Conservation (phyloP, 352 stramenopile genomes). For the Paralagenidium karlingii region DNA sequence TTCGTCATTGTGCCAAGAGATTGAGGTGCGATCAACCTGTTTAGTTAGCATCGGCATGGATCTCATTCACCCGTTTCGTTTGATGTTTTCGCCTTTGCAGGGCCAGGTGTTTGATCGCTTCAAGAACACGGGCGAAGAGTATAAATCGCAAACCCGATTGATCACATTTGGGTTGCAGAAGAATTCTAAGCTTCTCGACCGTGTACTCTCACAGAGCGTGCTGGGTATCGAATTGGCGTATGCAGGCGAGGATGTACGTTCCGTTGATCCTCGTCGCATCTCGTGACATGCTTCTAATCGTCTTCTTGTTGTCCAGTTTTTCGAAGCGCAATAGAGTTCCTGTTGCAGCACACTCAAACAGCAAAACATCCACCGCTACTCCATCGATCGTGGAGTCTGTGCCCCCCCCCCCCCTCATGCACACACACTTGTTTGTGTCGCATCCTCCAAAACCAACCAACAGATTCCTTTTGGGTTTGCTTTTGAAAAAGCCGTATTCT, state of each 20-base stretch:
- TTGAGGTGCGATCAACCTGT: slow-evolving; percentile 27
- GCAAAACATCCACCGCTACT: too few relatives aligned
- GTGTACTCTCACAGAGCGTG: slow-evolving; percentile 44
- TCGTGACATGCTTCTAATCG: too few relatives aligned
- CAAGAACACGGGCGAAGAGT: slow-evolving; percentile 66
- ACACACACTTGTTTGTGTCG: too few relatives aligned
- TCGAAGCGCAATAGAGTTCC: too few relatives aligned
- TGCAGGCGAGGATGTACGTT: slow-evolving; percentile 44
- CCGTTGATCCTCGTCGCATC: too few relatives aligned
- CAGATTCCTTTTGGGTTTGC: too few relatives aligned
- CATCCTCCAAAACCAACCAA: too few relatives aligned
- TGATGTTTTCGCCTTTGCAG: slow-evolving; percentile 9
- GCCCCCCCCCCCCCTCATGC: too few relatives aligned
- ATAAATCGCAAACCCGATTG: slow-evolving; percentile 54
- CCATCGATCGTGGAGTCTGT: too few relatives aligned
- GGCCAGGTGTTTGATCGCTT: slow-evolving; percentile 65
- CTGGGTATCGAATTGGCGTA: slow-evolving; percentile 68
- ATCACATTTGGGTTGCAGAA: slow-evolving; percentile 72
- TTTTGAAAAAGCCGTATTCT: too few relatives aligned
- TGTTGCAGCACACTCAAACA: too few relatives aligned
- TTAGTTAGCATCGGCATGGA: background rate
- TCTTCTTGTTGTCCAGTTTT: too few relatives aligned
- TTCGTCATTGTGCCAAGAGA: slow-evolving; percentile 13
- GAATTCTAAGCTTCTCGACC: slow-evolving; percentile 42
- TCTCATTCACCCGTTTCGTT: background rate